phyloP scores from a whole-genome alignment of 257 asterid genomes.

The Solanum pimpinellifolium region DNA sequence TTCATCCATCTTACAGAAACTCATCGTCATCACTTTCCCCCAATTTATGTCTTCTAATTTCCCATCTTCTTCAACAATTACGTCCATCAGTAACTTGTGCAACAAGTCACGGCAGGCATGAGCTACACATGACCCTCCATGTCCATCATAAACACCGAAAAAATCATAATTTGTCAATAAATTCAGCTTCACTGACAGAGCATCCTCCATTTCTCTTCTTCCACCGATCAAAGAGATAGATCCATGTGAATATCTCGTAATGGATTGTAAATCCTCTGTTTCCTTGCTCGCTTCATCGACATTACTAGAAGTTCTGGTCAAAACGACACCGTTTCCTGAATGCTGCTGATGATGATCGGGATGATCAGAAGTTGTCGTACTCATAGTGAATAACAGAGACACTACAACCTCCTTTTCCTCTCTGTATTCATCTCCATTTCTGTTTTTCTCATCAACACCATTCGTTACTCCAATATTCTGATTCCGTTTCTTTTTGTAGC shows the following conservation, averaged over 20 bases:
- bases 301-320: neutral
- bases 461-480: neutral
- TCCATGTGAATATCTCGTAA: conserved; percentile 18
- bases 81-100: conserved; percentile 24
- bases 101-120: conserved; percentile 37
- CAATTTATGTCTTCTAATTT: conserved; percentile 19
- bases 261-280: neutral
- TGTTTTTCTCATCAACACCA: neutral
- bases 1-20: conserved; percentile 50
- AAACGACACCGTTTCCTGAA: neutral
- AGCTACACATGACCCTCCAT: conserved; percentile 62
- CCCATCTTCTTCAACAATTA: neutral
- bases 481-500: neutral
- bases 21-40: conserved; percentile 36
- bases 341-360: accelerated
- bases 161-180: conserved; percentile 29
- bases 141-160: conserved; percentile 65
- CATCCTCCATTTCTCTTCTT: conserved; percentile 70
- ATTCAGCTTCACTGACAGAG: conserved; percentile 34
- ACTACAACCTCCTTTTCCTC: neutral
- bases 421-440: neutral
- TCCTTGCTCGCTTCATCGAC: neutral
- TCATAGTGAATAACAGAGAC: neutral
- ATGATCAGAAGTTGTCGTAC: neutral
- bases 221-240: conserved; percentile 37